Base-by-base conservation (phyloP, 768 basidiomycete genomes). In the Arthromyces matolae region DNA sequence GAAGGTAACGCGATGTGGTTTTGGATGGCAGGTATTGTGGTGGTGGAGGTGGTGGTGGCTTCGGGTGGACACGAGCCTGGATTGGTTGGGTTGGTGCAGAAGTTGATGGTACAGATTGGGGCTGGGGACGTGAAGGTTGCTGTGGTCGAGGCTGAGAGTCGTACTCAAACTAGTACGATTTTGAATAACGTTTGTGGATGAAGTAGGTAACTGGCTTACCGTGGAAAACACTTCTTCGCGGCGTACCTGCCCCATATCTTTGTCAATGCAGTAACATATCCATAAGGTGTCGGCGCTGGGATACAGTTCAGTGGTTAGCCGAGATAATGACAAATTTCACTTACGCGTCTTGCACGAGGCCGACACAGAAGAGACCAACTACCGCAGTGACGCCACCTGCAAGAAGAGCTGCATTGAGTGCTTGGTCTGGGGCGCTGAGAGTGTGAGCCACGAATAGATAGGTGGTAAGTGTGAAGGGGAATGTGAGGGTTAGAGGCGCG, bases 361-460 rank as follows among this genome's bases (percentile, higher is more conserved):
- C 89, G 6, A 89, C 81, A 53, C 88, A 91, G 57, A 92, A 93
- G 62, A 87, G 60, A 1, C 89, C 86, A 25, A 92, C 89, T 18
- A 93, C 70, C 5, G 86, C 88, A 0, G 89, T 89, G 14, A 90
- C 81, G 8, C 79, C 82, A 3, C 85, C 92, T 19, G 86, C 86
- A 3, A 94, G 70, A 13, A 94, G 55, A 1, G 87, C 81, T 18
- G 88, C 86, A 10, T 83, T 75, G 7, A 93, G 71, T 0, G 91
- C 89, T 56, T 86, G 77, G 37, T 82, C 64, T 0, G 90, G 89
- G 20, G 83, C 80, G 14, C 64, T 62, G 18, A 92, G 67, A 0
- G 86, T 84, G 65, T 91, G 89, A 2, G 90, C 86, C n/a, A 92
- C 88, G 55, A 94, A 89, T 16, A 97, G 66, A 64, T 95, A 96